A percentile compares a stretch with the other conserved stretches of the same genome.
phyloP scores from a whole-genome alignment of 768 basidiomycete species.

The Hebeloma cylindrosporum region DNA sequence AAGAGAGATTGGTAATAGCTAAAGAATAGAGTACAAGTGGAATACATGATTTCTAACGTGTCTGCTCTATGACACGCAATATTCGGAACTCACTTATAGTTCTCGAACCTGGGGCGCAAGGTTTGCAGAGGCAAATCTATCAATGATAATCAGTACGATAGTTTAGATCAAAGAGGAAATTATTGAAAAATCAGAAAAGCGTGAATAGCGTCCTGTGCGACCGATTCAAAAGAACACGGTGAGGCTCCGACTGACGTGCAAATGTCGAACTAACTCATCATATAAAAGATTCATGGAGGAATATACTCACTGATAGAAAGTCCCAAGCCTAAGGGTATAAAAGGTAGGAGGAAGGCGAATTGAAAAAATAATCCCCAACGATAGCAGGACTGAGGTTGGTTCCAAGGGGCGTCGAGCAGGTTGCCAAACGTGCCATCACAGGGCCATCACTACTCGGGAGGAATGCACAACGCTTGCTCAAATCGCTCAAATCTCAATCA shows the following conservation, averaged over 20 bases:
- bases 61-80: conserved; percentile 11
- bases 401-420: too few species aligned
- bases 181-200: conserved; percentile 48
- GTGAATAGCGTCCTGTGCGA: conserved; percentile 39
- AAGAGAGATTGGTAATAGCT: conserved; percentile 14
- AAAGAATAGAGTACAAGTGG: conserved; percentile 15
- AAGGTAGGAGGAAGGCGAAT: neutral
- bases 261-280: conserved; percentile 50
- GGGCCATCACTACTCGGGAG: too few species aligned
- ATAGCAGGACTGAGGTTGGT: too few species aligned
- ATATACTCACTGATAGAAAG: conserved; percentile 5
- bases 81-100: conserved; percentile 18
- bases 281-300: conserved; percentile 6
- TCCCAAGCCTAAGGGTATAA: conserved; percentile 6
- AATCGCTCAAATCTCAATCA: too few species aligned
- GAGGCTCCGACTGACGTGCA: conserved; percentile 64
- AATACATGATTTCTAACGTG: conserved; percentile 17
- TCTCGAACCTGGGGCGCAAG: neutral
- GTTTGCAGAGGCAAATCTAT: neutral
- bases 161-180: neutral
- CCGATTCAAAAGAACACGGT: conserved; percentile 25
- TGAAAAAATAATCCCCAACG: too few species aligned
- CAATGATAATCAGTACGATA: conserved; percentile 2
- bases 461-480: too few species aligned
- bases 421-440: too few species aligned